These are phyloP conservation scores for Dissophora ornata DNA, from an alignment of 192 early-diverging fungal genomes.

Conservation along the genomic window DNA sequence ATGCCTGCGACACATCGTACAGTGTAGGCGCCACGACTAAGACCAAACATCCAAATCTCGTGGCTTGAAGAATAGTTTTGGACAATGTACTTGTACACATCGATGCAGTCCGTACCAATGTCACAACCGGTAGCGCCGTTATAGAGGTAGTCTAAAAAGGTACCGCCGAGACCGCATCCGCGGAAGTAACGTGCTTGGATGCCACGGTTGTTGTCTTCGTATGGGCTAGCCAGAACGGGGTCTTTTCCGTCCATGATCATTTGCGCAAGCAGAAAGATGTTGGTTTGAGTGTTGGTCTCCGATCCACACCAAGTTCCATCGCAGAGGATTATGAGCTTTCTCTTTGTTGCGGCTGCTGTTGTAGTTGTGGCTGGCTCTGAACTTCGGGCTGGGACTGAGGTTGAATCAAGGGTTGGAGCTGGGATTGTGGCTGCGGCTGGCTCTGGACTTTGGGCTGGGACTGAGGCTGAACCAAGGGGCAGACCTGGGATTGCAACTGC, in stretches of 20 bases:
- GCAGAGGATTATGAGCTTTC: conserved; percentile 17
- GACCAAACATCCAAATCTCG: conserved; percentile 57
- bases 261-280: conserved; percentile 19
- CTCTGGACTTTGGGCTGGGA: background rate
- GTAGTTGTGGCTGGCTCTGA: background rate
- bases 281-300: conserved; percentile 14
- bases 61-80: background rate
- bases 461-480: too few species aligned
- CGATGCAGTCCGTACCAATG: conserved; percentile 1
- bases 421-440: background rate
- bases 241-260: conserved; percentile 11
- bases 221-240: background rate
- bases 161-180: conserved; percentile 1
- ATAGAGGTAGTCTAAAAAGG: conserved; percentile 16
- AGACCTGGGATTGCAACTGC: too few species aligned
- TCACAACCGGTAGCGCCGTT: conserved; percentile 4
- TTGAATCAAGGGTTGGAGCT: background rate
- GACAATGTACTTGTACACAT: conserved; percentile 20
- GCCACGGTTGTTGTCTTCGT: background rate
- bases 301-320: conserved; percentile 32
- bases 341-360: background rate
- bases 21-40: conserved; percentile 29
- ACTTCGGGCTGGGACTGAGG: background rate
- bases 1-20: conserved; percentile 29
- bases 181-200: conserved; percentile 16